phyloP scores from a whole-genome alignment of 73 alveolate species.

The Durusdinium trenchii region DNA sequence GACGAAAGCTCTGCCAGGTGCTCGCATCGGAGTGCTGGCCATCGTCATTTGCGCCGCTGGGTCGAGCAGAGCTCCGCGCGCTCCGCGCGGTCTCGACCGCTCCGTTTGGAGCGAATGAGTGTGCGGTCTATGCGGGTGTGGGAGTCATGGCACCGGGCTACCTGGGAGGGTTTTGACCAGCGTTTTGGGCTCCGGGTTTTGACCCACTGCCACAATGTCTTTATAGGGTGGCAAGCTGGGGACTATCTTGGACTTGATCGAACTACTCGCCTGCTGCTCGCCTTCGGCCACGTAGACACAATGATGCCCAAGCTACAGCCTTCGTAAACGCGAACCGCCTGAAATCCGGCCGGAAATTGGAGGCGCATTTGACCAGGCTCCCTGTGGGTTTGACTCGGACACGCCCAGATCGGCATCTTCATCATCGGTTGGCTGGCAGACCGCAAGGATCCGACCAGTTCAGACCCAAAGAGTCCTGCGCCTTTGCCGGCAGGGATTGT shows the following conservation, averaged over 20 bases:
- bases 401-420: conserved; percentile 34
- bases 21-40: conserved; percentile 56
- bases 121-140: not conserved
- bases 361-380: not conserved
- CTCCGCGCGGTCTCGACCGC: not conserved
- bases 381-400: no score
- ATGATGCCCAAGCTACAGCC: no score
- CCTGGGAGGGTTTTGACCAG: not conserved
- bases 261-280: no score
- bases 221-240: no score
- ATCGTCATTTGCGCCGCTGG: conserved; percentile 47
- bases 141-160: not conserved
- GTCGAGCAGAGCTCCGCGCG: not conserved
- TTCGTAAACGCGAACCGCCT: no score
- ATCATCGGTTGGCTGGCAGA: conserved; percentile 58
- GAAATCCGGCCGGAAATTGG: no score
- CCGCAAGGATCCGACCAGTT: conserved; percentile 45
- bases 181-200: not conserved
- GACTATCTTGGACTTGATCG: no score
- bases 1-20: conserved; percentile 23
- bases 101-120: not conserved
- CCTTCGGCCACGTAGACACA: no score
- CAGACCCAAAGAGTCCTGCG: conserved; percentile 53
- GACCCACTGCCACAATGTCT: no score
- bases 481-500: no score